Base-by-base conservation (phyloP, 164 flowering plant species). In the Saururus chinensis region DNA sequence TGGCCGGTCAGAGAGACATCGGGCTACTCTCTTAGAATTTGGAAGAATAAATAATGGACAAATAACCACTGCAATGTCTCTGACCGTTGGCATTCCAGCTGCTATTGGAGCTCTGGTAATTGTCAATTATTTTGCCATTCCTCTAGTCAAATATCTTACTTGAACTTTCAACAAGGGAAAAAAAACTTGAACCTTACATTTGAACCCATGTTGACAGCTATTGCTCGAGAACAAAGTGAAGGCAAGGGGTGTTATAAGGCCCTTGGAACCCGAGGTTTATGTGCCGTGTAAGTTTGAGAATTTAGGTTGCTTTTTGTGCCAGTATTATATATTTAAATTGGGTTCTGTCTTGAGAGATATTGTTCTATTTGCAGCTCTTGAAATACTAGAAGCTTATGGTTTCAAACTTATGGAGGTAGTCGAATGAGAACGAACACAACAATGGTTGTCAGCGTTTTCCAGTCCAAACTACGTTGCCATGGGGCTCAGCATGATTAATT, bases 41-140 rank as follows among this genome's bases (percentile, higher is more conserved):
- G 97, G 97, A 61, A 85, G 65, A 76, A 81, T 70, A 9, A 45
- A 73, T 41, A 74, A 81, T 60, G 88, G 84, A 59, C 83, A 71
- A 72, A 72, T 72, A 7, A 76, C 81, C 59, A 76, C 90, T 49
- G 96, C 98, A 25, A 92, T 92, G 98, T 96, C 95, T 64, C 76
- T 82, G 55, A 89, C 97, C 16, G 97, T 93, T 42, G 98, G 97
- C 56, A 77, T 90, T 75, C 97, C 96, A 16, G 96, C 85, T 30
- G 97, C 95, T 53, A 84, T 85, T 51, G 97, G 95, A 75, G 93
- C 98, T 74, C 77, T 93, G 88, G 98, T 89, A 81, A 19, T 35
- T 19, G 21, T 40, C 25, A 40, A 25, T 30, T 25, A 25, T 61
- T 10, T 40, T 41, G 2, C 20, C 25, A 45, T 67, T 68, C 42